A percentile compares a stretch with the other conserved stretches of the same genome.
Conservation (phyloP, 495 filamentous ascomycete genomes). For the Evansstolkia leycettana region DNA sequence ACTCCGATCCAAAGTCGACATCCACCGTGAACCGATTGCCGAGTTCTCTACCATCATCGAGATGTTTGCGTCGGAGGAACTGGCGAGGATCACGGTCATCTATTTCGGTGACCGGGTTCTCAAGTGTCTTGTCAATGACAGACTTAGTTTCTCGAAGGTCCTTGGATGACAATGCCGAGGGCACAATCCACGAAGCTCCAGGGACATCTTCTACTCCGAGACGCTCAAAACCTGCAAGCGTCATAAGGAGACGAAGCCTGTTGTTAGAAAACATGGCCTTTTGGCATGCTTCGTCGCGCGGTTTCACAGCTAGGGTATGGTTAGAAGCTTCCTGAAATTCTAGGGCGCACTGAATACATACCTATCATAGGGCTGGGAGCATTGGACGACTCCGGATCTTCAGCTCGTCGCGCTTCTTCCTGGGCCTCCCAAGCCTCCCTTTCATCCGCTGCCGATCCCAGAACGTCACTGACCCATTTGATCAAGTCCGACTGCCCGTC, state of each 20-base stretch:
- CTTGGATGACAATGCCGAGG: conserved; percentile 47
- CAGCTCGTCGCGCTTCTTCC: conserved; percentile 42
- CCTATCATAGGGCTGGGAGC: conserved; percentile 27
- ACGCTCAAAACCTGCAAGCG: conserved; percentile 56
- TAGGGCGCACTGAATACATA: conserved; percentile 13
- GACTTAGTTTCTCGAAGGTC: conserved; percentile 49
- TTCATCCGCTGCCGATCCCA: conserved; percentile 57
- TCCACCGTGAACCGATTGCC: conserved; percentile 17
- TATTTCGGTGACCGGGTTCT: conserved; percentile 60
- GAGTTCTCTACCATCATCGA: conserved; percentile 27
- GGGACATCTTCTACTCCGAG: conserved; percentile 57
- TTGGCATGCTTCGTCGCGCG: conserved; percentile 54
- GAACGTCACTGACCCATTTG: conserved; percentile 67
- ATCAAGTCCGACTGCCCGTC: conserved; percentile 61
- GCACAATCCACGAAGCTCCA: conserved; percentile 70
- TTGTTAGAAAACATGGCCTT: conserved; percentile 77
- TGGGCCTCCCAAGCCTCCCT: conserved; percentile 69
- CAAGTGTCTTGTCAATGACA: conserved; percentile 57
- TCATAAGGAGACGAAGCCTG: conserved; percentile 81
- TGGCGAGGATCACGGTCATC: conserved; percentile 57
- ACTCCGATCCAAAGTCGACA: conserved; percentile 50
- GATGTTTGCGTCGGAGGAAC: conserved; percentile 59
- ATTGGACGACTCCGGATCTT: conserved; percentile 24
- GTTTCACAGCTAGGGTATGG: conserved; percentile 41
- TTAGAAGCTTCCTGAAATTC: conserved; percentile 8